Percentiles rank a stretch among this genome's conserved stretches.
Conservation (phyloP, 1,284 basidiomycete genomes). For the Melampsora abietis-canadensis region DNA sequence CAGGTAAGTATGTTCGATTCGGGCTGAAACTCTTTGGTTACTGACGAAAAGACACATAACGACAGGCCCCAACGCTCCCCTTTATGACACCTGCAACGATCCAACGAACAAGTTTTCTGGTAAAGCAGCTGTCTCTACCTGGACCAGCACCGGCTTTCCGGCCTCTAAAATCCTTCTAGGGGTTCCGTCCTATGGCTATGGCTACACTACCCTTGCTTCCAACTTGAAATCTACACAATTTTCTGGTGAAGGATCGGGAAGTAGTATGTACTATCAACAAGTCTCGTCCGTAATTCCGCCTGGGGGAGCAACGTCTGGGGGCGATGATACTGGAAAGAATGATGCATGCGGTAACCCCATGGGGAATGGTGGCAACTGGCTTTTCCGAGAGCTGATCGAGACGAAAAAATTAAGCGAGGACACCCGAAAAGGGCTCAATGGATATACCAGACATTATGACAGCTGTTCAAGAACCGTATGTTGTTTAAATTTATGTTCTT, state of each 20-base stretch:
- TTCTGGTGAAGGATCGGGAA: conserved; percentile 15
- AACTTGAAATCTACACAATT: conserved; percentile 19
- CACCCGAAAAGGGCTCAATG: conserved; percentile 27
- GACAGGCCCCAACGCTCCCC: conserved; percentile 10
- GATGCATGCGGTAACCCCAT: conserved; percentile 18
- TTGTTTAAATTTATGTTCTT: neutral
- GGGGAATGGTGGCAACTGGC: conserved; percentile 16
- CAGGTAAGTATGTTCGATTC: conserved; percentile 7
- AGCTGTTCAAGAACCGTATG: conserved; percentile 35
- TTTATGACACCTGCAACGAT: conserved; percentile 8
- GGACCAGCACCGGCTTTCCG: conserved; percentile 1
- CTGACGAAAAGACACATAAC: neutral
- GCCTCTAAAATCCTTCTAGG: conserved; percentile 3
- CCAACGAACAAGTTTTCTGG: neutral
- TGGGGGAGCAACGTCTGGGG: conserved; percentile 14
- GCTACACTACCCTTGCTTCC: conserved; percentile 14
- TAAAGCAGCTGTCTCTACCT: neutral
- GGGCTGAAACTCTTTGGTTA: neutral
- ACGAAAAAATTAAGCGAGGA: conserved; percentile 11
- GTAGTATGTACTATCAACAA: conserved; percentile 30
- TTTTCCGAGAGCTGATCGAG: conserved; percentile 32
- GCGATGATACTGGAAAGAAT: conserved; percentile 6
- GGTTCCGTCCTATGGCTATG: conserved; percentile 1
- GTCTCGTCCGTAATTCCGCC: neutral
- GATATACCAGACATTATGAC: conserved; percentile 38